These are phyloP conservation scores for Candida tallmaniae DNA, from an alignment of 805 yeast genomes.

Conservation along the genomic window DNA sequence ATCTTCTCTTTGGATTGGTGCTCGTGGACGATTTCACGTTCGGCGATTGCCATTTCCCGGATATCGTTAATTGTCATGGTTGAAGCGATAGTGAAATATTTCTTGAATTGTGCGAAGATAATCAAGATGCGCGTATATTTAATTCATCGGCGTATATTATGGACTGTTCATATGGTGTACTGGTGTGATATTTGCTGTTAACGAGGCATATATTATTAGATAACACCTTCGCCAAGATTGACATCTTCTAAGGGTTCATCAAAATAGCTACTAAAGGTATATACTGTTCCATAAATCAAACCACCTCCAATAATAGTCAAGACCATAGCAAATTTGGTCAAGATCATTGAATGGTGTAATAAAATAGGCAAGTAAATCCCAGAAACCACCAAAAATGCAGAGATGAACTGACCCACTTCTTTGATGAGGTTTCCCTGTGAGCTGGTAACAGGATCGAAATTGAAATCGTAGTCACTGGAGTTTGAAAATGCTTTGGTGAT, in stretches of 20 bases:
- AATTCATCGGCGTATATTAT: no score
- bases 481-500: slow-evolving; percentile 27
- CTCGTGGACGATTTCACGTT: slow-evolving; percentile 34
- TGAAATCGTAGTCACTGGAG: slow-evolving; percentile 40
- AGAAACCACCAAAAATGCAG: slow-evolving; percentile 72
- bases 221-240: slow-evolving; percentile 14
- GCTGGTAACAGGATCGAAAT: slow-evolving; percentile 33
- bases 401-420: slow-evolving; percentile 74
- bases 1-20: slow-evolving; percentile 58
- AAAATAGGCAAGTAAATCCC: slow-evolving; percentile 73
- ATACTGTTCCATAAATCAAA: slow-evolving; percentile 77
- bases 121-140: no score
- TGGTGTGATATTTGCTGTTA: no score
- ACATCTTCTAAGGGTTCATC: slow-evolving; percentile 31
- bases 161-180: no score
- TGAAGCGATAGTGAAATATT: no score
- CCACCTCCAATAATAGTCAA: slow-evolving; percentile 84
- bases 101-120: no score
- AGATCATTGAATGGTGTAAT: slow-evolving; percentile 68
- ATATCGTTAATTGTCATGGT: slow-evolving; percentile 7
- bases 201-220: no score
- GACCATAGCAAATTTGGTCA: slow-evolving; percentile 63
- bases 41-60: slow-evolving; percentile 21
- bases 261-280: slow-evolving; percentile 77
- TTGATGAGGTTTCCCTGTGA: slow-evolving; percentile 40